A percentile compares a stretch with the other conserved stretches of the same genome.
Conservation (phyloP, 192 early-diverging fungal species). For the Gaertneriomyces semiglobifer region DNA sequence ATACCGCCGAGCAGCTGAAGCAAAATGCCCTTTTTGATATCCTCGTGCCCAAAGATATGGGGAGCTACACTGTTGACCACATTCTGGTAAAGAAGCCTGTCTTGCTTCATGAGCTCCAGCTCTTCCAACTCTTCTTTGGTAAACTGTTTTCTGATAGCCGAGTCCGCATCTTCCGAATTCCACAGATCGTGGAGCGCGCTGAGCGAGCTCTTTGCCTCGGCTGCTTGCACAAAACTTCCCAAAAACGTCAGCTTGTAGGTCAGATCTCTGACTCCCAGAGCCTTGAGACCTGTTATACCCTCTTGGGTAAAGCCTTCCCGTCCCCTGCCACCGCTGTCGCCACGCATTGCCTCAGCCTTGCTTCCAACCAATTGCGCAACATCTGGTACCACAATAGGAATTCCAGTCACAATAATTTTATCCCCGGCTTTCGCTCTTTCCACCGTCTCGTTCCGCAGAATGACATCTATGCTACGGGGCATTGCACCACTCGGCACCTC, state of each 20-base stretch:
- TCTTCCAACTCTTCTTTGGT: constrained; percentile 73
- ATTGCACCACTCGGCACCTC: constrained; percentile 97
- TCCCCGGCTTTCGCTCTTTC: constrained; percentile 96
- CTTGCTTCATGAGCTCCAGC: constrained; percentile 64
- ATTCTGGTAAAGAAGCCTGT: constrained; percentile 67
- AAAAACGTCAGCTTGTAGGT: constrained; percentile 92
- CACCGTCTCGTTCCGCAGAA: constrained; percentile 88
- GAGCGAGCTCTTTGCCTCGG: constrained; percentile 42
- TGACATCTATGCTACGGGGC: constrained; percentile 94
- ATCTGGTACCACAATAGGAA: constrained; percentile 90
- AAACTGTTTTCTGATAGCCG: constrained; percentile 53
- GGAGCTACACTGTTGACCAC: constrained; percentile 83
- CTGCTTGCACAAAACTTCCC: constrained; percentile 71
- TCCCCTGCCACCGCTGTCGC: constrained; percentile 34
- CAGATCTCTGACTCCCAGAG: constrained; percentile 85
- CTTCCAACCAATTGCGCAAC: constrained; percentile 71
- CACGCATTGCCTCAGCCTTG: constrained; percentile 57
- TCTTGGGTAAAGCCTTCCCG: constrained; percentile 64
- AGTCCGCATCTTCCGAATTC: constrained; percentile 59
- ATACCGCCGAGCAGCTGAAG: constrained; percentile 94
- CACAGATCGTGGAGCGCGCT: constrained; percentile 58
- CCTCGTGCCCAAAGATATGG: constrained; percentile 90
- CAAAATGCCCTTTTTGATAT: constrained; percentile 92
- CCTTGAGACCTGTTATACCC: constrained; percentile 80
- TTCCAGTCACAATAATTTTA: constrained; percentile 81